Evolutionary conservation across 441 rosid genomes (phyloP), one percentile per base, ranked within the genome.

Genomic region (Sinapis alba): DNA sequence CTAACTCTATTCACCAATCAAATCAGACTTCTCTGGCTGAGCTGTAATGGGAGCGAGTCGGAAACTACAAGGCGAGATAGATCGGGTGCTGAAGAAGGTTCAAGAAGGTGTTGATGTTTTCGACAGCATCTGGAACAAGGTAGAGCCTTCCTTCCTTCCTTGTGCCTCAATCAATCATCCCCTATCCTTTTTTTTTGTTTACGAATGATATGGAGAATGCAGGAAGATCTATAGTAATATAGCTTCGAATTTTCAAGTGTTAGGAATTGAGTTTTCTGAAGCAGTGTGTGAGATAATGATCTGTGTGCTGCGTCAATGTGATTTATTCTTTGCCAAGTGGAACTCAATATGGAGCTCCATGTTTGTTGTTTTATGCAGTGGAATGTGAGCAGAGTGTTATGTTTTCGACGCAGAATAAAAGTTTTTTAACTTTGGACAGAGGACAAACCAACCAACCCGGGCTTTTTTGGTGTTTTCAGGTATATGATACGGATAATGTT

Each of bases 61-160:
- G 7, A 97, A 97, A 84, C 85, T 94, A 30, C 99, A 97, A 80
- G 98, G 99, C n/a, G 99, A 94, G 88, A 97, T 97, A 84, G 99
- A 97, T 86, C 89, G 98, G 57, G 99, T 97, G 34, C 82, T 97
- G 47, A 97, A 97, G 90, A 97, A 93, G 84, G 99, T 94, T 30
- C 97, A 94, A 62, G 99, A 97, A 86, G 99, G 99, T 56, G 96
- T 97, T 3, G 98, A 97, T 62, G 94, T 97, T 51, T 94, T 92
- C 82, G 99, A 97, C 70, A 88, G 96, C 86, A 97, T 97, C 81
- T 94, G 99, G 99, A 94, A 91, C 80, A 97, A 97, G 97, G 99
- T 94, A 41, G 7, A 47, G 8, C 20, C 0, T 57, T 24, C 15
- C 34, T 21, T n/a, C n/a, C n/a, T n/a, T n/a, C n/a, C n/a, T 30